These are phyloP conservation scores for Aureobasidium namibiae DNA, from an alignment of 2,329 filamentous ascomycete genomes.

Conservation along the genomic window DNA sequence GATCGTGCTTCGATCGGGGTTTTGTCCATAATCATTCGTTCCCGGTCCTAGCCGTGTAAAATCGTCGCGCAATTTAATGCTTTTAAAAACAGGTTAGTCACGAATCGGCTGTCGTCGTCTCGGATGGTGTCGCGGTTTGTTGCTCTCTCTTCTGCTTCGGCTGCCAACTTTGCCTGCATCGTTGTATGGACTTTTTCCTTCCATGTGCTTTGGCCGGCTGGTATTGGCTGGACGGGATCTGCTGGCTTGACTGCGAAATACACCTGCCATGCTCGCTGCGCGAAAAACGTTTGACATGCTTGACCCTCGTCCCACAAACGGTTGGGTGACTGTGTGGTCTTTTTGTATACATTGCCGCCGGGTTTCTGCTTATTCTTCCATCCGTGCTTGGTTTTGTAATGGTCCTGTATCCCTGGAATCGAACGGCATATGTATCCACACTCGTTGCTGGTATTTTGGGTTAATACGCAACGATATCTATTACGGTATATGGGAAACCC, in stretches of 20 bases:
- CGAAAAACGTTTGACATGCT: background rate
- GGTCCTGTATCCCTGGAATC: background rate
- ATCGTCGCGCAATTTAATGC: too few relatives aligned
- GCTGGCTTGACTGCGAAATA: background rate
- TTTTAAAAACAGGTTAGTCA: too few relatives aligned
- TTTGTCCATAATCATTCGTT: too few relatives aligned
- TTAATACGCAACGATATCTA: background rate
- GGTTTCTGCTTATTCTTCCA: background rate
- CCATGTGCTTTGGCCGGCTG: too few relatives aligned
- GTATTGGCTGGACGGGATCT: background rate
- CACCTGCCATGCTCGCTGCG: background rate
- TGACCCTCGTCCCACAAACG: background rate
- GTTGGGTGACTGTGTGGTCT: background rate
- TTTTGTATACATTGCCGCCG: background rate
- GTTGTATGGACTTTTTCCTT: too few relatives aligned
- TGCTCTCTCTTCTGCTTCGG: too few relatives aligned
- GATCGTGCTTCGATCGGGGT: too few relatives aligned
- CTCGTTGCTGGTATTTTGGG: background rate
- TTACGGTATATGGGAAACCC: background rate
- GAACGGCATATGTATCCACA: background rate
- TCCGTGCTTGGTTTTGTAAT: background rate
- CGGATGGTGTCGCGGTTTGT: too few relatives aligned
- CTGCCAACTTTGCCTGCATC: too few relatives aligned
- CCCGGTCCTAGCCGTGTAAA: too few relatives aligned
- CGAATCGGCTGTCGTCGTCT: too few relatives aligned